Percentiles rank a stretch among this genome's conserved stretches.
phyloP scores from a whole-genome alignment of 306 rosid species.

The Cicer arietinum region DNA sequence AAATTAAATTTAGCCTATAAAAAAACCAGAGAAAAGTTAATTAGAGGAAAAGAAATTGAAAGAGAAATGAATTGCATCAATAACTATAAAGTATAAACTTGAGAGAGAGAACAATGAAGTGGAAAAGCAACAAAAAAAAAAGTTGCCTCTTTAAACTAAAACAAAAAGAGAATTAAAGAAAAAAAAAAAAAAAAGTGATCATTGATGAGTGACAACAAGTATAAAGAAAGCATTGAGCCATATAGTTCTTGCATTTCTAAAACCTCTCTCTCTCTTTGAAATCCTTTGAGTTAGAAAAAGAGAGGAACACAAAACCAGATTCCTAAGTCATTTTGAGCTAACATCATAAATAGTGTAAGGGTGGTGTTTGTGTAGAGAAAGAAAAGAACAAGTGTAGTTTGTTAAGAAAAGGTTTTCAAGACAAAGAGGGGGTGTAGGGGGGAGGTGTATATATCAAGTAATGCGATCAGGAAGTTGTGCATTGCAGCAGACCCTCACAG shows the following conservation, averaged over 20 bases:
- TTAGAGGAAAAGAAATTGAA: conserved; percentile 26
- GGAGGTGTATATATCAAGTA: conserved; percentile 67
- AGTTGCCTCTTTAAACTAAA: conserved; percentile 51
- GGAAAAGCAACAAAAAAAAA: conserved; percentile 43
- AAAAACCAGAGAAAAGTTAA: neutral
- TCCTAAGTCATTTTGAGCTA: neutral
- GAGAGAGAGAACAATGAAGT: conserved; percentile 46
- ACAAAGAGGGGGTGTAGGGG: conserved; percentile 58
- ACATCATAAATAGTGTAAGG: conserved; percentile 19
- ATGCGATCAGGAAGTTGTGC: conserved; percentile 93
- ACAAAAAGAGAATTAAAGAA: conserved; percentile 43
- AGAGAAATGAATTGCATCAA: conserved; percentile 39
- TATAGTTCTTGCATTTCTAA: conserved; percentile 55
- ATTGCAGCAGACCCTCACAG: conserved; percentile 95
- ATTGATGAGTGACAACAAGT: conserved; percentile 48
- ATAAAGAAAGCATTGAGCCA: conserved; percentile 65
- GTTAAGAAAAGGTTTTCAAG: conserved; percentile 14
- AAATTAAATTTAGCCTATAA: no score
- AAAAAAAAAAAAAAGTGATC: conserved; percentile 20
- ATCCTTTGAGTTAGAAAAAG: conserved; percentile 22
- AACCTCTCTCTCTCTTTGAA: conserved; percentile 42
- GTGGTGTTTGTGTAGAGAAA: conserved; percentile 47
- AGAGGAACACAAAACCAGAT: neutral
- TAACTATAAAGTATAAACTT: conserved; percentile 38
- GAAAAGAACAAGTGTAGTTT: conserved; percentile 32